Evolutionary conservation across 352 stramenopile genomes (phyloP).

Genomic region (Phytophthora nicotianae): DNA sequence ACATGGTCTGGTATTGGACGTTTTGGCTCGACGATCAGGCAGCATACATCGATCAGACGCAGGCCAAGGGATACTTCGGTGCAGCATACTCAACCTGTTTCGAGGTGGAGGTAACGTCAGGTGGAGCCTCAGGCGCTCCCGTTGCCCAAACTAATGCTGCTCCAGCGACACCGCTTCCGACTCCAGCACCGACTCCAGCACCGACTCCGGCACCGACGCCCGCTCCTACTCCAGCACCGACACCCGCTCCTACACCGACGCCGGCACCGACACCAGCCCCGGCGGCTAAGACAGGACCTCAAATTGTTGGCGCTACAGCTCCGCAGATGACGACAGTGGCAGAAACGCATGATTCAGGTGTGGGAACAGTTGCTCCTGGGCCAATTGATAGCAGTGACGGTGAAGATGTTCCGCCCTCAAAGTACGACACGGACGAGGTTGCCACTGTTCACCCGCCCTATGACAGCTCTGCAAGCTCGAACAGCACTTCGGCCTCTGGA

Average conservation of each 20-base stretch:
- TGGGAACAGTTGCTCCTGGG: constrained; percentile 13
- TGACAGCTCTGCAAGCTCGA: constrained; percentile 17
- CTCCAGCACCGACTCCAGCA: constrained; percentile 2
- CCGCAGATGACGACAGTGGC: constrained; percentile 1
- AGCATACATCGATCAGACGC: constrained; percentile 53
- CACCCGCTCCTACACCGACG: not conserved
- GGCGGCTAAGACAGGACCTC: constrained; percentile 3
- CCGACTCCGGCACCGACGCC: constrained; percentile 1
- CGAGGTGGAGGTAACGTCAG: constrained; percentile 53
- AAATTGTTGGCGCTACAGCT: constrained; percentile 12
- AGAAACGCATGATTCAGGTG: constrained; percentile 1
- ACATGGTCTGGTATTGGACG: constrained; percentile 79
- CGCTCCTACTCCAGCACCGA: constrained; percentile 1
- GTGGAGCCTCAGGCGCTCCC: constrained; percentile 1
- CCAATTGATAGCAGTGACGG: constrained; percentile 11
- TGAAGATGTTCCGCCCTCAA: constrained; percentile 9
- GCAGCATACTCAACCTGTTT: constrained; percentile 75
- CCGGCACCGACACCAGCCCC: constrained; percentile 8
- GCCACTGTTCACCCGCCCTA: constrained; percentile 17
- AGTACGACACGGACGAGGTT: constrained; percentile 8
- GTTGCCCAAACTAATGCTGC: not conserved
- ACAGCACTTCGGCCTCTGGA: constrained; percentile 8
- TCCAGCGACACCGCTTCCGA: not conserved
- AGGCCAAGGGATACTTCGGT: constrained; percentile 64
- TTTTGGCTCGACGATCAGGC: constrained; percentile 59